These are phyloP conservation scores for Fragaria ananassa DNA, from an alignment of 306 rosid genomes.

Conservation along the genomic window DNA sequence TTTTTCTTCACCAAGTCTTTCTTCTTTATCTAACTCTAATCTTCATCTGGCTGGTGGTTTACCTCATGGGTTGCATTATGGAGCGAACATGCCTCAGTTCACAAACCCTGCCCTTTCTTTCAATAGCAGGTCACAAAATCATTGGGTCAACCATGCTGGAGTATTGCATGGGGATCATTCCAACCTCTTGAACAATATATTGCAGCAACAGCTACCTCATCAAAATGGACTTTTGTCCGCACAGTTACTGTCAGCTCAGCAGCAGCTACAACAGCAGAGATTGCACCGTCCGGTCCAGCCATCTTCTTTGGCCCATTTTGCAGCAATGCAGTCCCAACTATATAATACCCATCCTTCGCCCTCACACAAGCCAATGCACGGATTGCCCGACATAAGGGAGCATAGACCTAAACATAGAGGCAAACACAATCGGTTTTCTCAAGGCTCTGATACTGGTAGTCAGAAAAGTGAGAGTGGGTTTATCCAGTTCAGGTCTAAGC, in stretches of 20 bases:
- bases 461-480: conserved; percentile 61
- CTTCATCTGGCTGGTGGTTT: conserved; percentile 51
- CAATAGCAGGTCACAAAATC: conserved; percentile 43
- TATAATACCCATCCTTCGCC: conserved; percentile 49
- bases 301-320: conserved; percentile 53
- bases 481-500: conserved; percentile 81
- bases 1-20: conserved; percentile 41
- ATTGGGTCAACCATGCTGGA: conserved; percentile 53
- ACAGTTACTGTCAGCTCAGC: conserved; percentile 50
- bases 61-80: conserved; percentile 49
- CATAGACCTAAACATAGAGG: conserved; percentile 70
- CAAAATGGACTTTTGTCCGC: conserved; percentile 55
- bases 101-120: conserved; percentile 41
- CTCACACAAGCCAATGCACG: conserved; percentile 71
- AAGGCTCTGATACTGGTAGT: conserved; percentile 59
- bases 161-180: conserved; percentile 56
- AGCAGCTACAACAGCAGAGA: conserved; percentile 48
- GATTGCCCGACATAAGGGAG: conserved; percentile 73
- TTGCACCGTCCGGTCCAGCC: conserved; percentile 52
- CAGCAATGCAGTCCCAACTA: conserved; percentile 51
- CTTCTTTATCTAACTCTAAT: conserved; percentile 47
- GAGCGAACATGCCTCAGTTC: conserved; percentile 52
- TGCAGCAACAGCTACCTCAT: conserved; percentile 83
- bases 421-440: conserved; percentile 60
- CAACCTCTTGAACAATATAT: conserved; percentile 53